Base-by-base conservation (phyloP, 75 land plant species). In the Gnetum montanum region DNA sequence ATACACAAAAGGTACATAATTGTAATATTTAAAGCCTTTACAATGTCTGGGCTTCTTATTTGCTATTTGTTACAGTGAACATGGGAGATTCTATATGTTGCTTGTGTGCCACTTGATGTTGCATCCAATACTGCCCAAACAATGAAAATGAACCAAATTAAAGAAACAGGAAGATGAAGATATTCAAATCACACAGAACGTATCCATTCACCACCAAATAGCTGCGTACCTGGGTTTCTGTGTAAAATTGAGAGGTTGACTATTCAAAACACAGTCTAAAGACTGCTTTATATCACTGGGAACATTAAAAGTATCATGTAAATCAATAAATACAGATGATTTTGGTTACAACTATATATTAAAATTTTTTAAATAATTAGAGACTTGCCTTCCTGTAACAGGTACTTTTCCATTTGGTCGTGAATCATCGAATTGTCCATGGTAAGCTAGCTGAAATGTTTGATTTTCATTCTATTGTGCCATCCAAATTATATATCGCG, bases 351-450 rank as follows among this genome's bases (percentile, higher is more conserved):
- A 31, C 23, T 31, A 40, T 26, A 16, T 22, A 37, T 6, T 10
- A 30, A 22, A 25, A 6, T 23, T 0, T 1, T 11, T 25, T 0
- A 24, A 27, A 12, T 20, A 44, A 22, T 43, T 15, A 8, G 13
- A 6, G 26, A 11, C 68, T 31, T 53, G 65, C 78, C 78, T 70
- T 44, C 78, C 78, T 24, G 78, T 75, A 29, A 75, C 44, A 35
- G 78, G 76, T 38, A 23, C 45, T 52, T 55, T 47, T 16, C 61
- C 71, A 12, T 68, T 51, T 8, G 78, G 78, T 24, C 78, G 68
- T 0, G 78, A 75, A 2, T 75, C 78, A 31, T 75, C 78, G 54
- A 75, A 75, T 13, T 46, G 69, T 47, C 78, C 78, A 65, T 70
- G 78, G 26, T 75, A 75, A 10, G 53, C 75, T 28, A 75, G 63